Conservation (phyloP, 257 asterid genomes). For the Ilex asprella region DNA sequence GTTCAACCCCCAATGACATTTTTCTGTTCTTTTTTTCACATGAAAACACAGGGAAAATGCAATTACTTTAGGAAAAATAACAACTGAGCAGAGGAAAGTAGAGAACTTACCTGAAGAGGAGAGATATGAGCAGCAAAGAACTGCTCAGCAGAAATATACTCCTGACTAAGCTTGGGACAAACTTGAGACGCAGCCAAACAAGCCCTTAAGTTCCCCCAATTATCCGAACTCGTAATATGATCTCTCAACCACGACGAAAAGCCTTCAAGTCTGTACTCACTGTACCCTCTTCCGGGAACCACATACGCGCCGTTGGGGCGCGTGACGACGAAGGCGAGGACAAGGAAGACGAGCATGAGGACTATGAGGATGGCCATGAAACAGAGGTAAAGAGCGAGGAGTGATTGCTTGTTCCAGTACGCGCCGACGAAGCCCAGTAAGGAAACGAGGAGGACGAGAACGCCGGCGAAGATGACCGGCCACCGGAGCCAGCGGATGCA, state of each 20-base stretch:
- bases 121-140: constrained; percentile 76
- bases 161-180: constrained; percentile 47
- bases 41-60: too few relatives aligned
- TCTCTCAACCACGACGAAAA: constrained; percentile 74
- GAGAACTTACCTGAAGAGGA: constrained; percentile 58
- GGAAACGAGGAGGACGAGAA: constrained; percentile 55
- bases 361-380: constrained; percentile 86
- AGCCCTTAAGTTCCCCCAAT: constrained; percentile 75
- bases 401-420: constrained; percentile 71
- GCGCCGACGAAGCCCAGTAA: constrained; percentile 83
- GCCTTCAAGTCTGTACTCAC: constrained; percentile 63
- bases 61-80: too few relatives aligned
- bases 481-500: constrained; percentile 97
- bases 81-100: background rate
- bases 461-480: constrained; percentile 78
- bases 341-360: constrained; percentile 48
- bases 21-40: too few relatives aligned
- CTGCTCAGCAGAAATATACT: constrained; percentile 47
- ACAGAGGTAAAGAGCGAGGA: constrained; percentile 66
- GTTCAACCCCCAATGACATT: too few relatives aligned
- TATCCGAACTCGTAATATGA: constrained; percentile 48
- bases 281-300: constrained; percentile 47
- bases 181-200: constrained; percentile 69
- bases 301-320: constrained; percentile 62
- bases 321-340: constrained; percentile 78